Percentiles rank a stretch among this genome's conserved stretches.
These are phyloP conservation scores for Metschnikowia lachancei DNA, from an alignment of 805 yeast species.

Conservation along the genomic window DNA sequence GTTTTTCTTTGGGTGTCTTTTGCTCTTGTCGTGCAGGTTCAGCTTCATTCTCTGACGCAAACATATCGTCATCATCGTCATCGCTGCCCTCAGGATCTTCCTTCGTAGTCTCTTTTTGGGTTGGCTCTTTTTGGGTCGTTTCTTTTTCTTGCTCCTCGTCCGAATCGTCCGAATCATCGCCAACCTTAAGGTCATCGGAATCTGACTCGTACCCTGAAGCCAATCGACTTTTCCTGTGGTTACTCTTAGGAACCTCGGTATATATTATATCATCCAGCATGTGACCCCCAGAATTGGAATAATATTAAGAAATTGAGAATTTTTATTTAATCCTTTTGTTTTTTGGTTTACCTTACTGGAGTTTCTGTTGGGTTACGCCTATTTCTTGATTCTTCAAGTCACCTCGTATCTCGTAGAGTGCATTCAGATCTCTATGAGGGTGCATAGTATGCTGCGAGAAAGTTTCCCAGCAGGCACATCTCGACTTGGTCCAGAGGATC, in stretches of 20 bases:
- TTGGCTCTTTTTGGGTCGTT: constrained; percentile 4
- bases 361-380: too few relatives aligned
- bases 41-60: constrained; percentile 27
- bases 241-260: neutral
- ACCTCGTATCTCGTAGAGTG: too few relatives aligned
- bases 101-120: constrained; percentile 1
- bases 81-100: constrained; percentile 6
- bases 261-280: neutral
- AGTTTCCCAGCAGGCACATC: too few relatives aligned
- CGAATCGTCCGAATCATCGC: constrained; percentile 14
- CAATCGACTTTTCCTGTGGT: constrained; percentile 2
- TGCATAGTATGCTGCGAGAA: too few relatives aligned
- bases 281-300: too few relatives aligned
- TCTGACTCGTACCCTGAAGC: constrained; percentile 20
- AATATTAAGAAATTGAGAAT: neutral
- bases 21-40: constrained; percentile 5
- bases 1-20: constrained; percentile 1
- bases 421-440: too few relatives aligned
- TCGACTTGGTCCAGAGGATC: too few relatives aligned
- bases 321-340: neutral
- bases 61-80: constrained; percentile 42
- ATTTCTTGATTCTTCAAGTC: too few relatives aligned
- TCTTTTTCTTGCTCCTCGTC: constrained; percentile 9
- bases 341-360: neutral
- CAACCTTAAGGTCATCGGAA: constrained; percentile 15